A percentile compares a stretch with the other conserved stretches of the same genome.
These are phyloP conservation scores for Penicillium freii DNA, from an alignment of 2,329 filamentous ascomycete species.

Conservation along the genomic window DNA sequence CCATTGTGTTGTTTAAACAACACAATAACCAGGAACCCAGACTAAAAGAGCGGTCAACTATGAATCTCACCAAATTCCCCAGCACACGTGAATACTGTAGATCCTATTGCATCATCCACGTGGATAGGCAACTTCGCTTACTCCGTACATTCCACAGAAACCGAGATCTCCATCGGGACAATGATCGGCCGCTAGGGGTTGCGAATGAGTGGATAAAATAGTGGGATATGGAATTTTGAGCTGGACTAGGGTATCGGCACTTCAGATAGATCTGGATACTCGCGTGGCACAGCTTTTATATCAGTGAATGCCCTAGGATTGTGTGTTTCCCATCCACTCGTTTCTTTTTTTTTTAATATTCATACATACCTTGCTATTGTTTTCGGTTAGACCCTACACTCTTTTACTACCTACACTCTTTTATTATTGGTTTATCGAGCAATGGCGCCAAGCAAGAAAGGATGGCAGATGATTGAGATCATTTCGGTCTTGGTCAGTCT, in stretches of 20 bases:
- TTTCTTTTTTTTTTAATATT: conserved; percentile 13
- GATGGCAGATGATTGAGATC: conserved; percentile 31
- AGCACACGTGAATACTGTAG: neutral
- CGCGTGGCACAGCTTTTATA: conserved; percentile 1
- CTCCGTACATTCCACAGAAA: neutral
- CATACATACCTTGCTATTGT: neutral
- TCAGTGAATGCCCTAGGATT: neutral
- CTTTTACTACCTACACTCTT: conserved; percentile 1
- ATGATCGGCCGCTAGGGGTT: conserved; percentile 6
- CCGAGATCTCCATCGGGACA: neutral
- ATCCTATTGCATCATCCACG: neutral
- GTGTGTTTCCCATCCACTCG: conserved; percentile 1
- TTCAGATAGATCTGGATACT: neutral
- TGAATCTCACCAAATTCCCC: neutral
- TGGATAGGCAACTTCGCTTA: neutral
- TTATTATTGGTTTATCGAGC: neutral
- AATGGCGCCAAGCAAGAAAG: conserved; percentile 30
- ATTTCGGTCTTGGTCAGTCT: conserved; percentile 32
- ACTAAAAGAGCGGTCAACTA: neutral
- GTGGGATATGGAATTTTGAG: conserved; percentile 1
- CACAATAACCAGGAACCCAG: neutral
- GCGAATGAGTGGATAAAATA: conserved; percentile 2
- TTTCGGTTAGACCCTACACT: neutral
- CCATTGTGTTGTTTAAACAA: neutral
- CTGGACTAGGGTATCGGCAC: neutral